Evolutionary conservation across 768 basidiomycete genomes (phyloP).

Genomic region (Crucibulum laeve): DNA sequence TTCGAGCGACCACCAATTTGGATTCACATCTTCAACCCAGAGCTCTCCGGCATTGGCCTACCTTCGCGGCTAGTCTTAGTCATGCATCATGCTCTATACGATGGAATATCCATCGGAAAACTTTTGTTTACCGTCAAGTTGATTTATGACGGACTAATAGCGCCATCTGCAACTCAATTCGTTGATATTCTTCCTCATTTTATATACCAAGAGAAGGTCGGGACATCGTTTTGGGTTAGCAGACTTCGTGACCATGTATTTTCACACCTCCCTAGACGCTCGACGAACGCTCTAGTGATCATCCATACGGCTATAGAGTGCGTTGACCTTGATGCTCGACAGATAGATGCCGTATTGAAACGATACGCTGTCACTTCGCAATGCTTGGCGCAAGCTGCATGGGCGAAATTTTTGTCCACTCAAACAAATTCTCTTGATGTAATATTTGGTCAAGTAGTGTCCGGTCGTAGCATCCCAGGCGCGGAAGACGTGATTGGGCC

Average conservation of each 20-base stretch:
- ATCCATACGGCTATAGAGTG: constrained; percentile 9
- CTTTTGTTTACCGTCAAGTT: constrained; percentile 26
- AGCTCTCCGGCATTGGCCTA: background rate
- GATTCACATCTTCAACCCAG: constrained; percentile 22
- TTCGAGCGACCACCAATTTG: constrained; percentile 23
- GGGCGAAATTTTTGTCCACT: constrained; percentile 18
- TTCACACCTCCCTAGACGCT: constrained; percentile 7
- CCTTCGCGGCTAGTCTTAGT: constrained; percentile 27
- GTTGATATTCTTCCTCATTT: constrained; percentile 31
- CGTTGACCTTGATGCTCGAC: constrained; percentile 7
- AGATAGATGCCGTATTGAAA: constrained; percentile 13
- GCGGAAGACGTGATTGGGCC: constrained; percentile 43
- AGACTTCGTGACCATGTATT: constrained; percentile 19
- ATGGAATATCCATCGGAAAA: constrained; percentile 35
- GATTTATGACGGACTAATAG: constrained; percentile 19
- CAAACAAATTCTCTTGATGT: constrained; percentile 31
- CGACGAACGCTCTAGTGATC: background rate
- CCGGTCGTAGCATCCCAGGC: constrained; percentile 34
- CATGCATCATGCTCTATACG: constrained; percentile 46
- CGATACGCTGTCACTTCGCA: constrained; percentile 25
- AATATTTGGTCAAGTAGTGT: constrained; percentile 43
- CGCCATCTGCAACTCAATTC: constrained; percentile 23
- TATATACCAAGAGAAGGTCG: constrained; percentile 29
- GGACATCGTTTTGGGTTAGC: constrained; percentile 32
- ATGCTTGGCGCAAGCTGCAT: constrained; percentile 27